These are phyloP conservation scores for Mallotus japonicus DNA, from an alignment of 441 rosid species.

Conservation along the genomic window DNA sequence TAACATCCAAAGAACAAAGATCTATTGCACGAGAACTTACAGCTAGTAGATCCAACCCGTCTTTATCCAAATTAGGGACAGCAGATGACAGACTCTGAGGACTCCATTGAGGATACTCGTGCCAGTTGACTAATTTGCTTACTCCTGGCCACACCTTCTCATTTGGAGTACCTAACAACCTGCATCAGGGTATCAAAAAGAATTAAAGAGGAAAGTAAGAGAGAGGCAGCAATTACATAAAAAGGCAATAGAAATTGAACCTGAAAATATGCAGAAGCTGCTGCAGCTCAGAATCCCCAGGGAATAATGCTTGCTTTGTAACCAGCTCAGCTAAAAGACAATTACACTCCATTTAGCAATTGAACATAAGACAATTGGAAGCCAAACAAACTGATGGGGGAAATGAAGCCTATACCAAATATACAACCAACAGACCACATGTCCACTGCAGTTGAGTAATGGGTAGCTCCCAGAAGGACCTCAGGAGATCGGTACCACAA, in stretches of 20 bases:
- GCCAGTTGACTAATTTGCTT: conserved; percentile 85
- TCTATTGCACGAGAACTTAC: conserved; percentile 39
- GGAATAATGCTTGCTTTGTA: conserved; percentile 84
- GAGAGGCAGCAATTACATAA: not conserved
- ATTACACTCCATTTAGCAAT: conserved; percentile 9
- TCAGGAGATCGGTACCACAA: conserved; percentile 98
- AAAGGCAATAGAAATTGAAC: conserved; percentile 21
- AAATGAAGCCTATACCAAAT: conserved; percentile 51
- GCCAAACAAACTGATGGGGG: not conserved
- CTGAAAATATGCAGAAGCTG: conserved; percentile 96
- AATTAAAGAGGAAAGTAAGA: not conserved
- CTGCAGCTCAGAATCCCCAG: conserved; percentile 97
- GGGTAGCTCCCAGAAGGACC: conserved; percentile 92
- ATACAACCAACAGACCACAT: conserved; percentile 98
- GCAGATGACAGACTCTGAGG: conserved; percentile 60
- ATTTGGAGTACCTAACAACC: conserved; percentile 93
- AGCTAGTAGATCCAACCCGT: conserved; percentile 71
- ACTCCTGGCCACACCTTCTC: conserved; percentile 95
- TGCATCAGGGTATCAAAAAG: conserved; percentile 19
- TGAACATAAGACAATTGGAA: not conserved
- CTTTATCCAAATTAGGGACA: conserved; percentile 60
- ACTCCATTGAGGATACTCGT: conserved; percentile 95
- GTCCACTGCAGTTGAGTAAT: conserved; percentile 97
- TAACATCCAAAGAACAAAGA: no score
- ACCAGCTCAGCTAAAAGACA: conserved; percentile 65